Percentiles rank a stretch among this genome's conserved stretches.
Evolutionary conservation across 257 asterid species (phyloP).

Genomic region (Capsicum pubescens): DNA sequence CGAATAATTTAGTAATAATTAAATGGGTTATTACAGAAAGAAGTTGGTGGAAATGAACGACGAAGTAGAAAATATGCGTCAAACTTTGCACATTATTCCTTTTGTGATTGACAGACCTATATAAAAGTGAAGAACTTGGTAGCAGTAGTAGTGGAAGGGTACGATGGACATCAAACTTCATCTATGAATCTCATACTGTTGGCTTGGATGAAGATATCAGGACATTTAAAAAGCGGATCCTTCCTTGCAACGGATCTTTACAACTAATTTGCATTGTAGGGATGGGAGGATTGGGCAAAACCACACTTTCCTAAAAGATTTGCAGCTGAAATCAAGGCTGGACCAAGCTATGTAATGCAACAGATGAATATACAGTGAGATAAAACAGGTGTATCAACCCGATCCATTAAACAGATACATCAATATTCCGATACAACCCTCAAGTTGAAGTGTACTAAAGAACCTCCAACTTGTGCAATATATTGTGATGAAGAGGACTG

Average conservation of each 20-base stretch:
- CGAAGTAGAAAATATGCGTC: not conserved
- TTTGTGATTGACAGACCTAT: not conserved
- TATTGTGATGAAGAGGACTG: too few species aligned
- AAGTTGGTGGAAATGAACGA: slow-evolving; percentile 32
- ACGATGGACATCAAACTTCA: slow-evolving; percentile 6
- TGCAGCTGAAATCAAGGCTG: too few species aligned
- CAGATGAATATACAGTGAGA: too few species aligned
- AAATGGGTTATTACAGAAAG: too few species aligned
- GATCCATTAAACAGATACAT: too few species aligned
- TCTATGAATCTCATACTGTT: slow-evolving; percentile 23
- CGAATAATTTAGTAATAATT: too few species aligned
- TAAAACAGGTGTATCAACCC: too few species aligned
- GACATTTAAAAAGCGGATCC: slow-evolving; percentile 30
- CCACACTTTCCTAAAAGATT: slow-evolving; percentile 40
- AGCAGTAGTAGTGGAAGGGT: not conserved
- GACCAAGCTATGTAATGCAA: too few species aligned
- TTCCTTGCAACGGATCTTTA: not conserved
- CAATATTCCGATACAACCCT: too few species aligned
- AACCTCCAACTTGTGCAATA: too few species aligned
- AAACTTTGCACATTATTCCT: not conserved
- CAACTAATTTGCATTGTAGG: slow-evolving; percentile 37
- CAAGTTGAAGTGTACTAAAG: too few species aligned
- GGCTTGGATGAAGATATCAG: slow-evolving; percentile 28
- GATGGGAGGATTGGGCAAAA: slow-evolving; percentile 42
- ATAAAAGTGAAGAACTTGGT: not conserved